A percentile compares a stretch with the other conserved stretches of the same genome.
Evolutionary conservation across 768 basidiomycete genomes (phyloP).

Genomic region (Cyathus striatus): DNA sequence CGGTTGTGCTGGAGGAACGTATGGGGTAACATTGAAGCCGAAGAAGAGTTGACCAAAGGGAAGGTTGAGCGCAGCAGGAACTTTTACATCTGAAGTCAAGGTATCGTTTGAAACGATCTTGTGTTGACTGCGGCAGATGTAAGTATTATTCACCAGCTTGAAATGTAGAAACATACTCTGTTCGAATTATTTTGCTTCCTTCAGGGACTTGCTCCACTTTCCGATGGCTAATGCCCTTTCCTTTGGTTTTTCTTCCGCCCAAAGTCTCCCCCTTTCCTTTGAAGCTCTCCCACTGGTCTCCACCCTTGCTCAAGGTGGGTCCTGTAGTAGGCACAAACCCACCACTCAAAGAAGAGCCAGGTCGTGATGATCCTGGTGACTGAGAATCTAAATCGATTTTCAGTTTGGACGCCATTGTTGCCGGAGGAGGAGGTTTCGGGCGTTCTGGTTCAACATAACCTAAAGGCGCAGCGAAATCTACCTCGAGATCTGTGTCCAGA

Average conservation of each 20-base stretch:
- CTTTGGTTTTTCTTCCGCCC: conserved; percentile 88
- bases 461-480: conserved; percentile 91
- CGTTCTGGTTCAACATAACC: conserved; percentile 94
- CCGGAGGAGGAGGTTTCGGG: conserved; percentile 70
- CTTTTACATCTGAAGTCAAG: conserved; percentile 68
- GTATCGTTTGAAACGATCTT: conserved; percentile 79
- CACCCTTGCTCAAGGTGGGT: conserved; percentile 60
- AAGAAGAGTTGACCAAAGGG: conserved; percentile 97
- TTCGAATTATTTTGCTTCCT: conserved; percentile 84
- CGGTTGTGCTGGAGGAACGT: conserved; percentile 37
- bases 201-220: conserved; percentile 75
- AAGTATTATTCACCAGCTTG: neutral
- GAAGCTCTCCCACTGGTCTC: conserved; percentile 92
- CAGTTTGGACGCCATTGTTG: conserved; percentile 95
- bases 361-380: conserved; percentile 82
- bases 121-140: conserved; percentile 50
- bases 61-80: conserved; percentile 85
- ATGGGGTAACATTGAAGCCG: conserved; percentile 79
- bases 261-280: conserved; percentile 93
- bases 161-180: conserved; percentile 59
- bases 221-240: conserved; percentile 84
- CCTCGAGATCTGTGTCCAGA: conserved; percentile 95
- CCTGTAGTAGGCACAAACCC: conserved; percentile 53
- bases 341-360: conserved; percentile 68
- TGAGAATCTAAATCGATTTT: conserved; percentile 89